phyloP scores from a whole-genome alignment of 305 asterid genomes.

The Plantago coronopus region DNA sequence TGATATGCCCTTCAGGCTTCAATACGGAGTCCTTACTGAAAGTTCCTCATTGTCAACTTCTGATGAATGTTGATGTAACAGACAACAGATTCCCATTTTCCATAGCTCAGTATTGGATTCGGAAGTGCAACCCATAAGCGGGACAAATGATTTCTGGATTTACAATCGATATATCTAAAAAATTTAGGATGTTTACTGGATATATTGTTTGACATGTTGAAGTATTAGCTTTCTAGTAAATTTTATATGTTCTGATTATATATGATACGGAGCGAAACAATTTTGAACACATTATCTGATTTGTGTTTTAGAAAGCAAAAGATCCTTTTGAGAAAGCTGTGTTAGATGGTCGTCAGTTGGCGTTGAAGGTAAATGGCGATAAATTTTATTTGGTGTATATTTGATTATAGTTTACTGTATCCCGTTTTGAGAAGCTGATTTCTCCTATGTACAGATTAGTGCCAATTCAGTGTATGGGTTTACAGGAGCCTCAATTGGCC shows the following conservation, averaged over 20 bases:
- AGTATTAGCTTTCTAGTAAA: neutral
- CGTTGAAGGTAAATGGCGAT: slow-evolving; percentile 68
- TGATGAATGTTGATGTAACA: too few relatives aligned
- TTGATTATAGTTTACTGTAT: slow-evolving; percentile 16
- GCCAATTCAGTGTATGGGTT: slow-evolving; percentile 99
- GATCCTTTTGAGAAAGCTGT: slow-evolving; percentile 97
- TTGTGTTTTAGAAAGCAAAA: slow-evolving; percentile 73
- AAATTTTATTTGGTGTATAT: slow-evolving; percentile 10
- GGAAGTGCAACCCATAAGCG: neutral
- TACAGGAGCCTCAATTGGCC: slow-evolving; percentile 98
- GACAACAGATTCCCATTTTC: too few relatives aligned
- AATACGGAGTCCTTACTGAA: too few relatives aligned
- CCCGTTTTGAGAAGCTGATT: slow-evolving; percentile 24
- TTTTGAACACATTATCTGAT: slow-evolving; percentile 23
- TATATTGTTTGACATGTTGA: slow-evolving; percentile 10
- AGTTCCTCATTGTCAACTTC: too few relatives aligned
- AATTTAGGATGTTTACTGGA: neutral
- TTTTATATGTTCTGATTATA: slow-evolving; percentile 3
- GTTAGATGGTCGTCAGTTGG: slow-evolving; percentile 97
- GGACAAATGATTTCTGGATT: neutral
- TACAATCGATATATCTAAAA: too few relatives aligned
- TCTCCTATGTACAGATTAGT: slow-evolving; percentile 67
- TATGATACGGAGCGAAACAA: slow-evolving; percentile 1
- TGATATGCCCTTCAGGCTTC: too few relatives aligned
- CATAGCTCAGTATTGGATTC: neutral